Conservation (phyloP, 768 basidiomycete species). For the Trichaptum fuscoviolaceum region DNA sequence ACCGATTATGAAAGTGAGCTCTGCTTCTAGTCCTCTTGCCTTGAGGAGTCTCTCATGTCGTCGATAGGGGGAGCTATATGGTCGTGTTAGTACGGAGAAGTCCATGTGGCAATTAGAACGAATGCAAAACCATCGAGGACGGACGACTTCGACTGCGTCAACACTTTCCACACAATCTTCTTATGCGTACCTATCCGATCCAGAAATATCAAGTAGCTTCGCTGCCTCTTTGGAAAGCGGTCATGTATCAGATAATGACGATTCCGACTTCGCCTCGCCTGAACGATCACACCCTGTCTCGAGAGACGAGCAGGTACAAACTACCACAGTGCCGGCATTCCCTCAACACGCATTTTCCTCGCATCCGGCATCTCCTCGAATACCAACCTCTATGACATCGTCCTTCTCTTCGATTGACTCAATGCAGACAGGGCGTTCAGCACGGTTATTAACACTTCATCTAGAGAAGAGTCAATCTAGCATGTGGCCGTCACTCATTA, state of each 20-base stretch:
- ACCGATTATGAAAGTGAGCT: constrained; percentile 65
- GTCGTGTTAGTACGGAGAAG: constrained; percentile 55
- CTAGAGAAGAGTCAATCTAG: constrained; percentile 74
- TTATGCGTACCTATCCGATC: constrained; percentile 78
- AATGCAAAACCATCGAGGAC: constrained; percentile 50
- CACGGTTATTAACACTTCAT: constrained; percentile 61
- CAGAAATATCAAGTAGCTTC: constrained; percentile 80
- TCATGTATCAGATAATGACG: constrained; percentile 68
- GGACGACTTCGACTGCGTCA: constrained; percentile 71
- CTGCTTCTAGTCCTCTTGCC: not conserved
- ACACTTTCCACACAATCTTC: constrained; percentile 77
- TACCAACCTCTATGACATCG: constrained; percentile 54
- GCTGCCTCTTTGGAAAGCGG: constrained; percentile 76
- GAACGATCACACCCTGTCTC: constrained; percentile 59
- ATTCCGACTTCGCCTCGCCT: constrained; percentile 48
- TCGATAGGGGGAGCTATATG: constrained; percentile 66
- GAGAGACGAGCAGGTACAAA: constrained; percentile 38
- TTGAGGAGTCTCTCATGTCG: constrained; percentile 2
- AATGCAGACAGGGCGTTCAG: constrained; percentile 46
- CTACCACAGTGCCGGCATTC: constrained; percentile 6
- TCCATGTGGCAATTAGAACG: constrained; percentile 79
- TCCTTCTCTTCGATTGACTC: constrained; percentile 79
- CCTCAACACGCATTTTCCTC: constrained; percentile 14
- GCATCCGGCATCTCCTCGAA: constrained; percentile 42
- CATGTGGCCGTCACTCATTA: constrained; percentile 79